A percentile compares a stretch with the other conserved stretches of the same genome.
phyloP scores from a whole-genome alignment of 345 rosid genomes.

The Mercurialis annua region DNA sequence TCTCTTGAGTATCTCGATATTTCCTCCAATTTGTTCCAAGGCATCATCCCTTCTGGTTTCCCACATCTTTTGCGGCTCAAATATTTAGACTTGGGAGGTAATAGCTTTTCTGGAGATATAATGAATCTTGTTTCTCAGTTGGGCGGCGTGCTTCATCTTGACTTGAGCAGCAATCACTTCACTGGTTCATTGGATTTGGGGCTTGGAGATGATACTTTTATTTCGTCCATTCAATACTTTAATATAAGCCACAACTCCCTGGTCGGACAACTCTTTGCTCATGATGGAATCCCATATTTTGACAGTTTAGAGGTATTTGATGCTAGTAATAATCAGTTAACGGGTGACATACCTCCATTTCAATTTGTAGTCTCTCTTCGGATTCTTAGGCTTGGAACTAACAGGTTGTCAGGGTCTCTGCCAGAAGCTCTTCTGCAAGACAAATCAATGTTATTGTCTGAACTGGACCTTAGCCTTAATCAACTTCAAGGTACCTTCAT shows the following conservation, averaged over 20 bases:
- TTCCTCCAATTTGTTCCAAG: conserved; percentile 54
- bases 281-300: conserved; percentile 76
- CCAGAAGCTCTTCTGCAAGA: conserved; percentile 69
- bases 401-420: conserved; percentile 59
- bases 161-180: conserved; percentile 66
- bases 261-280: conserved; percentile 64
- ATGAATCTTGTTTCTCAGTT: conserved; percentile 57
- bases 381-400: conserved; percentile 65
- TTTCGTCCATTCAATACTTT: conserved; percentile 57
- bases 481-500: conserved; percentile 62
- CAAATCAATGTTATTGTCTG: conserved; percentile 70
- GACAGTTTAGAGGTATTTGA: conserved; percentile 86
- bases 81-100: conserved; percentile 59
- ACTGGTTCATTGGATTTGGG: conserved; percentile 76
- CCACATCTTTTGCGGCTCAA: conserved; percentile 44
- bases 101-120: conserved; percentile 65
- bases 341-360: conserved; percentile 69
- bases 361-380: conserved; percentile 68
- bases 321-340: conserved; percentile 70
- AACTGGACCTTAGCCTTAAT: conserved; percentile 80
- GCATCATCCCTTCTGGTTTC: conserved; percentile 51
- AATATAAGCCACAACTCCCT: conserved; percentile 62
- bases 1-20: conserved; percentile 59
- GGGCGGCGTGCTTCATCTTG: conserved; percentile 45
- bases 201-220: conserved; percentile 54